phyloP scores from a whole-genome alignment of 2,329 filamentous ascomycete genomes.

The Knufia petricola region DNA sequence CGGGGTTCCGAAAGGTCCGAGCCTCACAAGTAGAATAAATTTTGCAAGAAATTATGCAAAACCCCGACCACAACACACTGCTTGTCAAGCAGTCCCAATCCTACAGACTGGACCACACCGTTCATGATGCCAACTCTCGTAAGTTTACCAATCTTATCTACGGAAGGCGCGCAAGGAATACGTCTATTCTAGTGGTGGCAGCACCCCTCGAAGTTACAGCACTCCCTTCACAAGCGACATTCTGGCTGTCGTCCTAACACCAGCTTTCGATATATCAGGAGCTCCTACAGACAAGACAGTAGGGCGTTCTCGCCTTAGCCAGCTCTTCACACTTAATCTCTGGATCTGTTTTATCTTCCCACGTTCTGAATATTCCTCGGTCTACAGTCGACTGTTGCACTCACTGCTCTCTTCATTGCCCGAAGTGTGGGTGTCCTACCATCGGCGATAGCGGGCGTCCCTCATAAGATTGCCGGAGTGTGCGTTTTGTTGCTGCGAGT shows the following conservation, averaged over 20 bases:
- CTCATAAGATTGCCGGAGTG: constrained; percentile 38
- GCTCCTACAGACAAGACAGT: constrained; percentile 12
- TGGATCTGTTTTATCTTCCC: constrained; percentile 23
- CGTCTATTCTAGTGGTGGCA: too few relatives aligned
- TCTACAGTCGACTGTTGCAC: constrained; percentile 7
- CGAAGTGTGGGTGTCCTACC: neutral
- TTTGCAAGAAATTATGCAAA: too few relatives aligned
- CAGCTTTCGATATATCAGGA: neutral
- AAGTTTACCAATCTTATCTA: too few relatives aligned
- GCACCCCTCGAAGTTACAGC: neutral
- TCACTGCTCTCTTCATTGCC: neutral
- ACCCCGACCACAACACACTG: too few relatives aligned
- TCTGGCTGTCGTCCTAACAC: constrained; percentile 5
- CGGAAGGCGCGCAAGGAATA: too few relatives aligned
- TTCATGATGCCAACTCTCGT: too few relatives aligned
- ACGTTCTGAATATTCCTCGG: constrained; percentile 22
- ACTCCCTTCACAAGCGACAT: constrained; percentile 3
- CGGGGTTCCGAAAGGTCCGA: too few relatives aligned
- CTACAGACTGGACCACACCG: too few relatives aligned
- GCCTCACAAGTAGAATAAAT: too few relatives aligned
- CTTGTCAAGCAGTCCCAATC: too few relatives aligned
- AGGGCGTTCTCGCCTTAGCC: neutral
- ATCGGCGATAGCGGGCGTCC: neutral
- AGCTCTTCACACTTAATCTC: constrained; percentile 15
- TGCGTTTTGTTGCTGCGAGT: constrained; percentile 47